These are phyloP conservation scores for Coprinopsis sp. DNA, from an alignment of 768 basidiomycete genomes.

Conservation along the genomic window DNA sequence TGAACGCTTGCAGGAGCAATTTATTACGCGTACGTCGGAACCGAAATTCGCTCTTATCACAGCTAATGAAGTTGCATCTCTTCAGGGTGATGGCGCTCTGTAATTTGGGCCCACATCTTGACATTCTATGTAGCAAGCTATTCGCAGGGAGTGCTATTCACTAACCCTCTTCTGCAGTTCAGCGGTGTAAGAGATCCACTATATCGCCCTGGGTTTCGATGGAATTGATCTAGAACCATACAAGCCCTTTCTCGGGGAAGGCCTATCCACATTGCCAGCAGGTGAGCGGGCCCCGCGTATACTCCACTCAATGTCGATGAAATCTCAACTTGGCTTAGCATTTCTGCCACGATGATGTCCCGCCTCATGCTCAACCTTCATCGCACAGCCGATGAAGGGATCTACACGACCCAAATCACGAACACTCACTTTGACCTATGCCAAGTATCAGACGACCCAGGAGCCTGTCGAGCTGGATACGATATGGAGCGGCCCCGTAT, in stretches of 20 bases:
- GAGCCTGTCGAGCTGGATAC: conserved; percentile 24
- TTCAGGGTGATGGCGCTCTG: conserved; percentile 47
- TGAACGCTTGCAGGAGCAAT: conserved; percentile 36
- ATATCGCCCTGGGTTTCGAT: background rate
- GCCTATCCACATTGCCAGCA: conserved; percentile 47
- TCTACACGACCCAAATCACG: conserved; percentile 24
- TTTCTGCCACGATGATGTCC: conserved; percentile 50
- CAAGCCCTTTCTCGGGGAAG: conserved; percentile 42
- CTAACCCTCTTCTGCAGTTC: conserved; percentile 16
- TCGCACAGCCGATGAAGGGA: conserved; percentile 31
- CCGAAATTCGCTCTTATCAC: background rate
- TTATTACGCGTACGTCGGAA: conserved; percentile 46
- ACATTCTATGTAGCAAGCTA: conserved; percentile 34
- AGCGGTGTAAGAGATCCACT: conserved; percentile 19
- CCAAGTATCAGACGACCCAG: background rate
- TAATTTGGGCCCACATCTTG: conserved; percentile 42
- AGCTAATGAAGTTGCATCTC: background rate
- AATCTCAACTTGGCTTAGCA: conserved; percentile 21
- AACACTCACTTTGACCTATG: conserved; percentile 20
- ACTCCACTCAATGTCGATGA: background rate
- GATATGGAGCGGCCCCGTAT: conserved; percentile 18
- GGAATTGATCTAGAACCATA: background rate
- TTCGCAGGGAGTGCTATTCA: too few relatives aligned
- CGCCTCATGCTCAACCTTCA: conserved; percentile 55
- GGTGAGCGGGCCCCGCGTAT: conserved; percentile 24